Evolutionary conservation across 768 basidiomycete genomes (phyloP).

Genomic region (Naganishia vaughanmartiniae): DNA sequence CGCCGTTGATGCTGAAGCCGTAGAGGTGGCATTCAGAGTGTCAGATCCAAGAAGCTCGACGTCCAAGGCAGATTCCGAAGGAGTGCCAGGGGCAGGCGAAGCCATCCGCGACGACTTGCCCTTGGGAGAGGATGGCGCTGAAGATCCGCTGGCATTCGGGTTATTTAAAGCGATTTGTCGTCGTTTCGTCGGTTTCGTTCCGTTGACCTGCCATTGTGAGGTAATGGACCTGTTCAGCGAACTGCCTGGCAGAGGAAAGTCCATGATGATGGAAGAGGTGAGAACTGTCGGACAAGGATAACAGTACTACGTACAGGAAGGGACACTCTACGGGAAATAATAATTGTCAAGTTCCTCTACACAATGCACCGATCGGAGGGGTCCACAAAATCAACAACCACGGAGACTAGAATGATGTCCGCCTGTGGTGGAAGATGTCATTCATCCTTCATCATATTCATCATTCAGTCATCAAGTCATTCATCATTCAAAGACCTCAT

Average conservation of each 20-base stretch:
- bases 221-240: slow-evolving; percentile 32
- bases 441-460: background rate
- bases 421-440: background rate
- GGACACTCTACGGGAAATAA: background rate
- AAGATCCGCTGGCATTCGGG: slow-evolving; percentile 11
- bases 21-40: background rate
- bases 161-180: slow-evolving; percentile 24
- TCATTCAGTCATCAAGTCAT: background rate
- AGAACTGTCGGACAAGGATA: background rate
- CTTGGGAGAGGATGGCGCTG: slow-evolving; percentile 10
- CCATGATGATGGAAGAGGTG: background rate
- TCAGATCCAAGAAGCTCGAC: background rate
- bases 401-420: background rate
- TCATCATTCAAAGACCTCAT: background rate
- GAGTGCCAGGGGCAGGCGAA: slow-evolving; percentile 5
- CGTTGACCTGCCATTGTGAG: slow-evolving; percentile 29
- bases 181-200: slow-evolving; percentile 23
- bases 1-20: background rate
- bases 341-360: background rate
- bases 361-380: background rate
- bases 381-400: slow-evolving; percentile 18
- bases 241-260: slow-evolving; percentile 29
- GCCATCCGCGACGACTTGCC: slow-evolving; percentile 6
- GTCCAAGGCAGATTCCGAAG: background rate
- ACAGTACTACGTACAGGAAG: background rate